Evolutionary conservation across 2,329 filamentous ascomycete species (phyloP), one percentile per base, ranked within the genome.

Genomic region (Thermothelomyces thermophilus): DNA sequence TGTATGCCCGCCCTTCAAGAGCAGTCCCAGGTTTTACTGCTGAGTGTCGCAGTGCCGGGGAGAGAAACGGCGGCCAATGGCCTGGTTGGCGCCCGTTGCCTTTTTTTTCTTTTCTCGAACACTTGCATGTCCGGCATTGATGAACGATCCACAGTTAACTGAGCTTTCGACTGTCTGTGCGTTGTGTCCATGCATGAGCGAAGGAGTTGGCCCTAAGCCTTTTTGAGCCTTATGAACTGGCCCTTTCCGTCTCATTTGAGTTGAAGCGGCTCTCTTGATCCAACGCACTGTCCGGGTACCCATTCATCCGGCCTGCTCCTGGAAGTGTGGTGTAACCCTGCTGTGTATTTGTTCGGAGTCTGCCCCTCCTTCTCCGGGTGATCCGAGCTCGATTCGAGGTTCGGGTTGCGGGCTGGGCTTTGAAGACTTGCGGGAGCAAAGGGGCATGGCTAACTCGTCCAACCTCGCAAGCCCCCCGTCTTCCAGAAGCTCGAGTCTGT

Each of bases 141-240:
- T 26, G 54, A 58, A 41, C 46, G 48, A 47, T 48, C 35, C 52
- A 54, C 46, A 20, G 53, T 52, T 50, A 51, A 54, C 50, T 51
- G 53, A 48, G 50, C 50, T 19, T 50, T 22, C 20, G 48, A 52
- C 41, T 44, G 56, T 57, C 56, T 56, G 57, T 59, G 57, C 57
- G 51, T 46, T 51, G 57, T 54, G 55, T 56, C 48, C 52, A 53
- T 50, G 58, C 58, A 60, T 60, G 28, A 58, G 56, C 47, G 50
- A 51, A 50, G 56, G 52, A 52, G 56, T 34, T 48, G 52, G 36
- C 53, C 52, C 56, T 52, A 48, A 51, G 28, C 51, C 43, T 39
- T 48, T 52, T 58, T 37, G n/a, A 51, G 53, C 41, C 46, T 46
- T 45, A 46, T 20, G 16, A 37, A 40, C 30, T 52, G 46, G 30